A percentile compares a stretch with the other conserved stretches of the same genome.
Conservation (phyloP, 441 rosid genomes). For the Jatropha podagrica region DNA sequence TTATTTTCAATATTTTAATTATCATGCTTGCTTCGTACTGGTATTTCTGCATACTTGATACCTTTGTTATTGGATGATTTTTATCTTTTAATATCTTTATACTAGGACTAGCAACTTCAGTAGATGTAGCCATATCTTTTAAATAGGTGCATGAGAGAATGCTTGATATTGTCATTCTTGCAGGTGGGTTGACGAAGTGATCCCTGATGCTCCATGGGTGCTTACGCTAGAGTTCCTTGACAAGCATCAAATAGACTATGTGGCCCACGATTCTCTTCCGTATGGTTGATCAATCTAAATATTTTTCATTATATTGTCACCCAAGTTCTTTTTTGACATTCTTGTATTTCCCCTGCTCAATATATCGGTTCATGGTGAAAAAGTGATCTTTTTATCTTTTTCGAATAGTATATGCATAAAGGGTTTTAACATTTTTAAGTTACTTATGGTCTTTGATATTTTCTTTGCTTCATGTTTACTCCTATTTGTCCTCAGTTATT, state of each 20-base stretch:
- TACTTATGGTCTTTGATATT: background rate
- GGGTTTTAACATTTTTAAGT: background rate
- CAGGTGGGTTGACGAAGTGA: constrained; percentile 96
- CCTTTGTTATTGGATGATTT: background rate
- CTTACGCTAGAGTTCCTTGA: constrained; percentile 70
- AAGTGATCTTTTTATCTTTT: background rate
- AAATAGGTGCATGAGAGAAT: background rate
- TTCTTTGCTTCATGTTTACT: background rate
- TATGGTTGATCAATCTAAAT: constrained; percentile 33
- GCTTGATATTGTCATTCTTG: constrained; percentile 9
- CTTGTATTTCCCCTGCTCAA: background rate
- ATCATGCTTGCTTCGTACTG: background rate
- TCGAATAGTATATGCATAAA: background rate
- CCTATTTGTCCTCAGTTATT: background rate
- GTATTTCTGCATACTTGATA: background rate
- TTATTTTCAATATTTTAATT: background rate
- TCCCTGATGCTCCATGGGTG: constrained; percentile 95
- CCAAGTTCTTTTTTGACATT: background rate
- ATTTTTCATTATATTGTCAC: background rate
- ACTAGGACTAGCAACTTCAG: background rate
- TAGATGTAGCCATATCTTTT: background rate
- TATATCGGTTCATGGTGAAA: background rate
- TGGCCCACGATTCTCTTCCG: constrained; percentile 95
- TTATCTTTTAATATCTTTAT: constrained; percentile 2
- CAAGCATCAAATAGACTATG: constrained; percentile 75